Evolutionary conservation across 2,329 filamentous ascomycete species (phyloP).

Genomic region (Zarea fungicola): DNA sequence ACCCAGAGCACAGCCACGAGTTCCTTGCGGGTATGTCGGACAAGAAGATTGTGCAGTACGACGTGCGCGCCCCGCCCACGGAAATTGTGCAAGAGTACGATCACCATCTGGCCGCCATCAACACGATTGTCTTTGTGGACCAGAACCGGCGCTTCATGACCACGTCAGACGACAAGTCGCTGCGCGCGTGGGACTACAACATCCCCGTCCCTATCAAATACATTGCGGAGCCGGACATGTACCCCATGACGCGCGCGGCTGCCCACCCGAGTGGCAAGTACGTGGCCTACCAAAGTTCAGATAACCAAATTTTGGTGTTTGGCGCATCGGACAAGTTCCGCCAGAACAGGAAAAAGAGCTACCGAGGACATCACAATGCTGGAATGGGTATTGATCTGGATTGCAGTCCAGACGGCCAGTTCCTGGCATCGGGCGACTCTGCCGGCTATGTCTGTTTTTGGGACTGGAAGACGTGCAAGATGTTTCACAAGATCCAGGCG

Average conservation of each 20-base stretch:
- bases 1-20: slow-evolving; percentile 70
- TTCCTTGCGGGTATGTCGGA: slow-evolving; percentile 97
- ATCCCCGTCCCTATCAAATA: slow-evolving; percentile 98
- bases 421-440: slow-evolving; percentile 80
- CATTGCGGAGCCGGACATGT: slow-evolving; percentile 97
- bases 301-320: slow-evolving; percentile 97
- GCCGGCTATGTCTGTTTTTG: slow-evolving; percentile 91
- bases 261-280: slow-evolving; percentile 88
- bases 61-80: slow-evolving; percentile 65
- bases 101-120: slow-evolving; percentile 94
- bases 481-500: slow-evolving; percentile 94
- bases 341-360: slow-evolving; percentile 95
- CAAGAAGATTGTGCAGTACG: slow-evolving; percentile 98
- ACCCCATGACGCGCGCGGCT: slow-evolving; percentile 81
- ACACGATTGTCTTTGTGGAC: slow-evolving; percentile 95
- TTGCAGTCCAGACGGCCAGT: slow-evolving; percentile 86
- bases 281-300: slow-evolving; percentile 85
- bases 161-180: slow-evolving; percentile 92
- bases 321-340: slow-evolving; percentile 92
- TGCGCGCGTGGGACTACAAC: slow-evolving; percentile 96
- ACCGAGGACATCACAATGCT: slow-evolving; percentile 91
- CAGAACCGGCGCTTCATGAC: slow-evolving; percentile 94
- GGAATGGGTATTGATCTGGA: slow-evolving; percentile 88
- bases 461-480: slow-evolving; percentile 99
- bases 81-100: slow-evolving; percentile 96